Conservation (phyloP, 2,329 filamentous ascomycete genomes). For the Penicillium crustosum region DNA sequence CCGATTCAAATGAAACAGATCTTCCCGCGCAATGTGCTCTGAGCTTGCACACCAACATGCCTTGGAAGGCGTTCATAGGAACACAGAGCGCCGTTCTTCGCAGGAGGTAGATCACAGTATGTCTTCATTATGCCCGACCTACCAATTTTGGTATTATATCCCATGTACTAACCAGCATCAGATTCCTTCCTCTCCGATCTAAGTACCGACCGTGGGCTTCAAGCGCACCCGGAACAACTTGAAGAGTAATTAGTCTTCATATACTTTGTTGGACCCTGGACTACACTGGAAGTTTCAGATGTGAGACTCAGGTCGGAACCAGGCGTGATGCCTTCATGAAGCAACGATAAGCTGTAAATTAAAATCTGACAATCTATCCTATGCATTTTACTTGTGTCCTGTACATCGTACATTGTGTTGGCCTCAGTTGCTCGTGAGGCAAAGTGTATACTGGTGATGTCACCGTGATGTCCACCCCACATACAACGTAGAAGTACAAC, state of each 20-base stretch:
- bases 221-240: conserved; percentile 4
- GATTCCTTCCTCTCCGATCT: conserved; percentile 2
- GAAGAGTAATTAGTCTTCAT: not conserved
- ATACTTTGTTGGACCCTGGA: not conserved
- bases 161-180: not conserved
- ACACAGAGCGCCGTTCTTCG: conserved; percentile 18
- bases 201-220: conserved; percentile 7
- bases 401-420: not conserved
- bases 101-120: conserved; percentile 17
- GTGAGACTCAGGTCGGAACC: not conserved
- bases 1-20: conserved; percentile 7
- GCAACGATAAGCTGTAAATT: not conserved
- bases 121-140: not conserved
- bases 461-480: not conserved
- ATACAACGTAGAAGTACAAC: not conserved
- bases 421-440: not conserved
- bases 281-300: not conserved
- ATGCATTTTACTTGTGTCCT: not conserved
- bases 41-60: conserved; percentile 27
- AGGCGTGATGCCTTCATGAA: not conserved
- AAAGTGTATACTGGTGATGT: not conserved
- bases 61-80: conserved; percentile 17
- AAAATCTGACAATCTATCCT: not conserved
- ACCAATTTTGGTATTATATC: fast-evolving
- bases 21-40: conserved; percentile 18